Base-by-base conservation (phyloP, 1,139 yeast species). In the Tardiomyces depauwii region DNA sequence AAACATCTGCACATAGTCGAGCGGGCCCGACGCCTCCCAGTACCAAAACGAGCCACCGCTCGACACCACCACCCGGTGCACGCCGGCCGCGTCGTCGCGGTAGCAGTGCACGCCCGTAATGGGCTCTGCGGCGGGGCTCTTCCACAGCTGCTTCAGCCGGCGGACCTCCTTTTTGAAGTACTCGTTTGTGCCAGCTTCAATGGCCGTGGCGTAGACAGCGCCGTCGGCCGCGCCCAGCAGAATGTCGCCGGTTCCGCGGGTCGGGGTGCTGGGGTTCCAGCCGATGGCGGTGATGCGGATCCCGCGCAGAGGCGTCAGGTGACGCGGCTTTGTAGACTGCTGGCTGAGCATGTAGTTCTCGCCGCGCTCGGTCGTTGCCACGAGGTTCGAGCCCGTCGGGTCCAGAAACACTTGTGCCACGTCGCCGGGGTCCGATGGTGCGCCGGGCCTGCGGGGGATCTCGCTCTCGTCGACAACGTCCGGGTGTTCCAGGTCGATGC, bases 401-500 rank as follows among this genome's bases (percentile, higher is more conserved):
- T 76, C 80, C 40, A 72, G 60, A 53, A 63, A 76, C 2, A 77
- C 61, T 36, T 60, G 54, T 18, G 61, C 60, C 36, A 77, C 66
- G 41, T 59, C 58, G 33, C 62, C 55, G 11, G 55, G 53, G 27
- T 58, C 60, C 10, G 50, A 18, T 10, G 36, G 42, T 40, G 52
- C 55, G n/a, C 54, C 42, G 9, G 51, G 42, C 39, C 53, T 56
- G 41, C 51, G 54, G 14, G 68, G 66, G 41, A 65, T 46, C 43
- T 57, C 64, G 27, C 62, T 54, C 42, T 65, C 71, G 45, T 69
- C 71, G 9, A 78, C 77, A 7, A 66, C 65, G 43, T 77, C 75
- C 0, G 84, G 84, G 46, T 68, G 68, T 44, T 73, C 74, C 48
- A 78, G 59, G 51, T 78, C 77, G 33, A 78, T 77, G 33, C 80